Evolutionary conservation across 2,329 filamentous ascomycete species (phyloP).

Genomic region (Tolypocladium pustulatum): DNA sequence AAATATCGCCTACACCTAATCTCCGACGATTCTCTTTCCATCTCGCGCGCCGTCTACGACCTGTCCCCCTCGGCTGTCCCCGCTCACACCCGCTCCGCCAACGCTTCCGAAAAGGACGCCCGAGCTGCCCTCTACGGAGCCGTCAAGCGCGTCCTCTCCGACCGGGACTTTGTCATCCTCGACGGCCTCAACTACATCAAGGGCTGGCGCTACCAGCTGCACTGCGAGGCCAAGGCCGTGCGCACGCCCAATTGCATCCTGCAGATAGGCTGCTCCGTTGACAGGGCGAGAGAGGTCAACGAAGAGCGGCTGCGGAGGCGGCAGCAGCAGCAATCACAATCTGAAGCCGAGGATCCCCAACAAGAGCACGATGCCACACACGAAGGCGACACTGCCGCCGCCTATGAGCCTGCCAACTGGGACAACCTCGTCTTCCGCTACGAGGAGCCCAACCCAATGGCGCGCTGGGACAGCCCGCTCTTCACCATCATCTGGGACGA

Average conservation of each 20-base stretch:
- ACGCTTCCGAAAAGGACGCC: constrained; percentile 70
- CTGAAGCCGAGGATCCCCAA: constrained; percentile 2
- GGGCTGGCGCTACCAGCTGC: constrained; percentile 77
- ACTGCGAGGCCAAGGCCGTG: constrained; percentile 74
- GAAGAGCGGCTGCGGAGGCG: constrained; percentile 36
- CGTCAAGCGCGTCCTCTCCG: constrained; percentile 63
- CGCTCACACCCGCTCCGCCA: constrained; percentile 56
- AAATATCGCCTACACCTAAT: constrained; percentile 62
- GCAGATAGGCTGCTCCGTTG: constrained; percentile 47
- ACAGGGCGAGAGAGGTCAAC: constrained; percentile 49
- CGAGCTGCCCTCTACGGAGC: constrained; percentile 66
- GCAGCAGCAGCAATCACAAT: not conserved
- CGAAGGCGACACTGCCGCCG: constrained; percentile 17
- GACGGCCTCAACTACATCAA: constrained; percentile 85
- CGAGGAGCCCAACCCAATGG: constrained; percentile 80
- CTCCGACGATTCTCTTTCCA: constrained; percentile 60
- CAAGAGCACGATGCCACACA: not conserved
- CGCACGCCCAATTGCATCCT: constrained; percentile 67
- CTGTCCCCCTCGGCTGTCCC: constrained; percentile 41
- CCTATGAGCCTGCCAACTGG: constrained; percentile 52
- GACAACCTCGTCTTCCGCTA: constrained; percentile 74
- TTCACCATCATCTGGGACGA: constrained; percentile 75
- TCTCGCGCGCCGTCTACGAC: constrained; percentile 62
- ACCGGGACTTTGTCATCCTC: constrained; percentile 66
- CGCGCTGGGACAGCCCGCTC: constrained; percentile 72